A percentile compares a stretch with the other conserved stretches of the same genome.
These are phyloP conservation scores for Phialophora macrospora DNA, from an alignment of 2,329 filamentous ascomycete genomes.

Conservation along the genomic window DNA sequence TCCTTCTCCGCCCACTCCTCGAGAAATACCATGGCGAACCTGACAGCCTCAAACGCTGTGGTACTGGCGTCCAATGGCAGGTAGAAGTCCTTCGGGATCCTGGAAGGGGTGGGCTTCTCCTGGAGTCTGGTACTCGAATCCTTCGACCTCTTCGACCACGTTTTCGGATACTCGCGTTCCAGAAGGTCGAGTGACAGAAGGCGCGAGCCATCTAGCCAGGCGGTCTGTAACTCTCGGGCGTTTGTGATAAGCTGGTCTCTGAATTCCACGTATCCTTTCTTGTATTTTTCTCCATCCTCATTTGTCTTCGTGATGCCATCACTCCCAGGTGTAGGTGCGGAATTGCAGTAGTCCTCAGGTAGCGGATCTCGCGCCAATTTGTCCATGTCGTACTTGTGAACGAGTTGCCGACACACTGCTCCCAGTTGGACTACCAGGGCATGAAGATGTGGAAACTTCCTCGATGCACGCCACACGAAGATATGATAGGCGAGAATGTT, in stretches of 20 bases:
- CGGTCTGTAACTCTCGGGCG: constrained; percentile 48
- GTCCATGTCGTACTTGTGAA: constrained; percentile 53
- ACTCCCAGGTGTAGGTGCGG: constrained; percentile 51
- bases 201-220: constrained; percentile 52
- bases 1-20: constrained; percentile 55
- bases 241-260: constrained; percentile 49
- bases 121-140: constrained; percentile 47
- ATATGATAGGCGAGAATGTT: constrained; percentile 55
- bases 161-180: constrained; percentile 49
- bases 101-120: constrained; percentile 36
- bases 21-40: constrained; percentile 52
- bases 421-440: constrained; percentile 54
- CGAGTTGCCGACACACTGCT: constrained; percentile 53
- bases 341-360: constrained; percentile 46
- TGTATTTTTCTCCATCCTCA: constrained; percentile 45
- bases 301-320: constrained; percentile 46
- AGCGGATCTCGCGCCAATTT: constrained; percentile 50
- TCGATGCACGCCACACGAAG: constrained; percentile 49
- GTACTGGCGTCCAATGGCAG: constrained; percentile 52
- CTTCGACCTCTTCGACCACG: constrained; percentile 50
- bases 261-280: constrained; percentile 48
- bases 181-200: constrained; percentile 50
- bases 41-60: constrained; percentile 52
- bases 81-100: constrained; percentile 46
- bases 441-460: constrained; percentile 48